Evolutionary conservation across 2,329 filamentous ascomycete genomes (phyloP).

Genomic region (Exserohilum rostratum): DNA sequence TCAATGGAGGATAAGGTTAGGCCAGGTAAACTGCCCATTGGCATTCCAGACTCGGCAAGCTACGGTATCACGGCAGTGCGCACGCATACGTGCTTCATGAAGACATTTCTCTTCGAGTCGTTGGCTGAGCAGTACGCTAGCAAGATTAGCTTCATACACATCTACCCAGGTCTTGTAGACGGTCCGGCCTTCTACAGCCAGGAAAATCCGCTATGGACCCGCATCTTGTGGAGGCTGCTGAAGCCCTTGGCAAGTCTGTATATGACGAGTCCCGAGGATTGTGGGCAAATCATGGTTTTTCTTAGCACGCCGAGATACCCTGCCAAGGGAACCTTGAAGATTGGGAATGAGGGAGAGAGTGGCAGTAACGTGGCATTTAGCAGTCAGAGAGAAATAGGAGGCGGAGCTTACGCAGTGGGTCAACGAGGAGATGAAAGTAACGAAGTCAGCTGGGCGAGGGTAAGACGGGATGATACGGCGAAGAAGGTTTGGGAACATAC

Average conservation of each 20-base stretch:
- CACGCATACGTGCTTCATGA: conserved; percentile 41
- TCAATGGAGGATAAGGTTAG: conserved; percentile 34
- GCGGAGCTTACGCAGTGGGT: conserved; percentile 36
- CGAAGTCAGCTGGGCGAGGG: conserved; percentile 22
- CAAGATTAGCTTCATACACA: conserved; percentile 39
- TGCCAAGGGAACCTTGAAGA: conserved; percentile 25
- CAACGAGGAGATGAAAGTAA: conserved; percentile 29
- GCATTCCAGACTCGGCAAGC: conserved; percentile 19
- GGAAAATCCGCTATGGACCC: conserved; percentile 40
- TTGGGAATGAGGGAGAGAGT: not conserved
- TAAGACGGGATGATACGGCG: conserved; percentile 32
- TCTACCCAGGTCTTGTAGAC: conserved; percentile 43
- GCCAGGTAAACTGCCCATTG: conserved; percentile 36
- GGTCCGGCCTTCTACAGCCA: conserved; percentile 34
- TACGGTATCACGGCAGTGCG: conserved; percentile 40
- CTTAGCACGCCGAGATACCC: conserved; percentile 32
- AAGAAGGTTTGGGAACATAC: conserved; percentile 44
- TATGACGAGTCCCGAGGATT: conserved; percentile 30
- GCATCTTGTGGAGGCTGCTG: conserved; percentile 30
- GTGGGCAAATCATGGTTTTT: conserved; percentile 43
- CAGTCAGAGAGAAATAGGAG: conserved; percentile 27
- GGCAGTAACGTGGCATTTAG: conserved; percentile 21
- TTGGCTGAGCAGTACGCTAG: conserved; percentile 32
- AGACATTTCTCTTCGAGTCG: conserved; percentile 37
- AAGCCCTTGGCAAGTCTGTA: conserved; percentile 32